Evolutionary conservation across 306 rosid species (phyloP), one percentile per base, ranked within the genome.

Genomic region (Vachellia pachyceras): DNA sequence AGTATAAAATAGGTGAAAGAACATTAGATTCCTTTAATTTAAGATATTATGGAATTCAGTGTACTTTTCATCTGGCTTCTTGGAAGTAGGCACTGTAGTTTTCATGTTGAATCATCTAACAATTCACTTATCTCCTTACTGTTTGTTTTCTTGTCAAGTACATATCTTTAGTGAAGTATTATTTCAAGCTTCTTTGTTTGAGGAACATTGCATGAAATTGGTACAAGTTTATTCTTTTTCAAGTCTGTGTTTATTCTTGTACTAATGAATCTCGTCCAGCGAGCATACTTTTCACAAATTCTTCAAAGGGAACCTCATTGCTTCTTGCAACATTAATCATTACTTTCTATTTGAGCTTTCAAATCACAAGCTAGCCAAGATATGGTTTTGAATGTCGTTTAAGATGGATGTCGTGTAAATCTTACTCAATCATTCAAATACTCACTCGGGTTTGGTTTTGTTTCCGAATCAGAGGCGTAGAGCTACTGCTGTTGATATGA

Each of bases 381-480:
- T 90, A 89, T 61, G 61, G 17, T 11, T 68, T 57, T 65, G 46
- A 44, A 33, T 73, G 65, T 11, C 55, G 55, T 14, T 35, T 64
- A n/a, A n/a, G n/a, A n/a, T n/a, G n/a, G n/a, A n/a, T n/a, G n/a
- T n/a, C n/a, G 42, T 18, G 7, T 29, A 83, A 11, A 46, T 46
- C 50, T 66, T 50, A 69, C 14, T 47, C n/a, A n/a, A n/a, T n/a
- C n/a, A n/a, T n/a, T n/a, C n/a, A n/a, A 71, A 72, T 70, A 25
- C 73, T 72, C 36, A 14, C 39, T 69, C 69, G 46, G 54, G 15
- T 63, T 77, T 50, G 22, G 23, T 60, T 71, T 69, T 37, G 73
- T 37, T 85, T 77, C 67, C 52, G n/a, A 80, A 82, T 78, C 95
- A 92, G 98, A 89, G 22, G 75, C 92, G 11, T 0, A 63, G 69